Evolutionary conservation across 352 stramenopile species (phyloP), one percentile per base, ranked within the genome.

Genomic region (Pythium rhizo-oryzae): DNA sequence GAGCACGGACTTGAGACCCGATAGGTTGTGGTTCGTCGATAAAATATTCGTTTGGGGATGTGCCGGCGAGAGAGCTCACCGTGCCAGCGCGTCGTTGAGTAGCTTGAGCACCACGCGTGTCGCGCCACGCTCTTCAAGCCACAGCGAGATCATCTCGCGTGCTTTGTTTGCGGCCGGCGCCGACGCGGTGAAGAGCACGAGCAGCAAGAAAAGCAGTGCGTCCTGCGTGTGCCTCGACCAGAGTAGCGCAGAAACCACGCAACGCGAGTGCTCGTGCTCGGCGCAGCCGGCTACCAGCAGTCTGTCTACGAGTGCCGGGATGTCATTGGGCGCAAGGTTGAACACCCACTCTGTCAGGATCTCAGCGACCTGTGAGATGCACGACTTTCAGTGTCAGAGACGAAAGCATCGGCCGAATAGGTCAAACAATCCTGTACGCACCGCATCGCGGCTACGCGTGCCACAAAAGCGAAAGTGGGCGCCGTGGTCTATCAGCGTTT

Each of bases 181-280:
- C 3, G 67, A 57, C 15, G 67, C 35, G 15, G 43, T 50, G 59
- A 73, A 68, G 16, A 73, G 53, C 35, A 52, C 61, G 23, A 73
- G 67, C 28, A 59, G 49, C 3, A 73, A 21, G 11, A 77, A 50
- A 13, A 74, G 21, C n/a, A 77, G 47, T 6, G 66, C 70, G 43
- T 71, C 66, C 12, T 67, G 19, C 0, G 65, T 77, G 53, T 77
- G 58, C 21, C 56, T 60, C 16, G 70, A 65, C 66, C 66, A 74
- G 5, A 74, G 25, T 12, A 74, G 66, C 9, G 56, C 66, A 50
- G 50, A 18, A 11, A 77, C 56, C 3, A 74, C 57, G 15, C 52
- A 55, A 0, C 57, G 60, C 28, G 28, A 43, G 12, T 43, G 60
- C 55, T 73, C 67, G 4, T 59, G 43, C 23, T 64, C 53, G 46